These are phyloP conservation scores for Ceratocystiopsis sp. DNA, from an alignment of 2,329 filamentous ascomycete species.

Conservation along the genomic window DNA sequence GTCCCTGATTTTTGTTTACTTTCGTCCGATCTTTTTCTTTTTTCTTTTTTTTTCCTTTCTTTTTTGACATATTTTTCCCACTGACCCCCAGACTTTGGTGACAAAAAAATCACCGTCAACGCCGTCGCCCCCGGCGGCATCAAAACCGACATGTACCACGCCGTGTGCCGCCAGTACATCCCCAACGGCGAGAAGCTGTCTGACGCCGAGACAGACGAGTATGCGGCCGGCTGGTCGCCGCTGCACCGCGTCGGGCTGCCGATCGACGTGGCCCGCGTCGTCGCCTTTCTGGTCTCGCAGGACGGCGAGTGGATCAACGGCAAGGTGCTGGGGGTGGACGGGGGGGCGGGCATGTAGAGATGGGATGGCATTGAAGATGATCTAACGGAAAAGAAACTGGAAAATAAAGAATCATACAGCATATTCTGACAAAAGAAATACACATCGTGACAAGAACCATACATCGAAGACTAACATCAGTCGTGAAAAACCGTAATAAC, in stretches of 20 bases:
- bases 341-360: constrained; percentile 11
- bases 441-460: too few relatives aligned
- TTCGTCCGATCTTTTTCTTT: too few relatives aligned
- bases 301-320: constrained; percentile 23
- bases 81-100: constrained; percentile 14
- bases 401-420: too few relatives aligned
- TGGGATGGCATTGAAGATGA: background rate
- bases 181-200: constrained; percentile 18
- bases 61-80: background rate
- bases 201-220: constrained; percentile 13
- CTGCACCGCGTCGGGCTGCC: constrained; percentile 16
- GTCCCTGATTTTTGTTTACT: too few relatives aligned
- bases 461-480: background rate
- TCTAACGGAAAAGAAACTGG: too few relatives aligned
- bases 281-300: constrained; percentile 17
- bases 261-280: constrained; percentile 17
- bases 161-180: constrained; percentile 21
- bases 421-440: background rate
- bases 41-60: too few relatives aligned
- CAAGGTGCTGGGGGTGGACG: constrained; percentile 17
- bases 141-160: constrained; percentile 19
- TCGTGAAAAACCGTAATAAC: background rate
- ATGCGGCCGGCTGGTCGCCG: constrained; percentile 21
- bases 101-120: constrained; percentile 21
- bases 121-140: constrained; percentile 19